A percentile compares a stretch with the other conserved stretches of the same genome.
phyloP scores from a whole-genome alignment of 495 filamentous ascomycete genomes.

The Bryoglossum gracile region DNA sequence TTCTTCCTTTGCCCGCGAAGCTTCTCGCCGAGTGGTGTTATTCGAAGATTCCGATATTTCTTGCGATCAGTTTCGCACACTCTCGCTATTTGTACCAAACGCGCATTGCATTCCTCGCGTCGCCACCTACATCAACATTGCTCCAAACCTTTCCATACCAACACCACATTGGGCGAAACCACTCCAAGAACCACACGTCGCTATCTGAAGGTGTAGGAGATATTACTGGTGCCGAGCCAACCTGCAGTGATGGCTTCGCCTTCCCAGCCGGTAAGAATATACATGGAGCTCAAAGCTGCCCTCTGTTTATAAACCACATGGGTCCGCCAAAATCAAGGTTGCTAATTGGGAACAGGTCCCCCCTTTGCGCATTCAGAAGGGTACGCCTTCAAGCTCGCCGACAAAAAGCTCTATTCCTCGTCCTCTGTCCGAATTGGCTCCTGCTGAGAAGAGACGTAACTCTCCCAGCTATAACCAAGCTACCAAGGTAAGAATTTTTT shows the following conservation, averaged over 20 bases:
- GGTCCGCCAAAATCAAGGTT: neutral
- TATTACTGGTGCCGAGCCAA: neutral
- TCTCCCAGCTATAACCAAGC: constrained; percentile 70
- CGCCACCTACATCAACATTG: constrained; percentile 12
- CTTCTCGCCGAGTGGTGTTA: neutral
- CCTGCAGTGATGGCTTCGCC: constrained; percentile 21
- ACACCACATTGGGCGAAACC: constrained; percentile 14
- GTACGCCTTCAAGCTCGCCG: constrained; percentile 38
- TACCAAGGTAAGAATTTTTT: constrained; percentile 48
- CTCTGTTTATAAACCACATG: neutral
- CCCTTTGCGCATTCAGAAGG: constrained; percentile 53
- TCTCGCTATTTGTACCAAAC: constrained; percentile 12
- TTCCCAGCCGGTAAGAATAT: constrained; percentile 20
- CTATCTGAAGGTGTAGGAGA: neutral
- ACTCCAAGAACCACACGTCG: constrained; percentile 8
- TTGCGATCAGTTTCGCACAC: constrained; percentile 2
- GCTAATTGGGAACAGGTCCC: constrained; percentile 35
- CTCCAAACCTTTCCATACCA: constrained; percentile 14
- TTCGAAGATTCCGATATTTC: constrained; percentile 3
- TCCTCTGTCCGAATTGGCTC: constrained; percentile 51
- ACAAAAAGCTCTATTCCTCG: constrained; percentile 39
- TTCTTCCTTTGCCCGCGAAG: constrained; percentile 7
- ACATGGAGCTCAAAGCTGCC: neutral
- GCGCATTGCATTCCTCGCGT: constrained; percentile 24
- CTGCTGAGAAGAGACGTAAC: constrained; percentile 54